Evolutionary conservation across 2,329 filamentous ascomycete species (phyloP), one percentile per base, ranked within the genome.

Genomic region (Xylariaceae sp.): DNA sequence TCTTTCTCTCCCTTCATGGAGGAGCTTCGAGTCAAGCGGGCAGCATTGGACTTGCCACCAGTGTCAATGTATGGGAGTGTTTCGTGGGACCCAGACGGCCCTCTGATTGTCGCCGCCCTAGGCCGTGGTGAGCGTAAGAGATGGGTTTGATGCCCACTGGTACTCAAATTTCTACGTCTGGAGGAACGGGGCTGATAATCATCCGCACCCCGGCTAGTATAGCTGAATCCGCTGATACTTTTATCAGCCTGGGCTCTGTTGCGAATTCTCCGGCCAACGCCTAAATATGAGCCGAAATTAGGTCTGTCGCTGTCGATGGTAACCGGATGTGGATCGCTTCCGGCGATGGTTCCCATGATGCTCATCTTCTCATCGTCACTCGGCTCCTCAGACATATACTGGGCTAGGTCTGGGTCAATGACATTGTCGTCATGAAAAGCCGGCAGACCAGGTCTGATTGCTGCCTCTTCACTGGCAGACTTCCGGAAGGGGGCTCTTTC

Each of bases 401-500:
- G 89, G 4, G 92, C 93, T 56, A 99, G 78, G 69, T 99, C 94
- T 1, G 94, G 94, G 71, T 99, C 94, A 66, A 99, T 97, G 66
- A 99, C 96, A 70, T 94, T 97, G 77, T 99, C 94, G 70, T 94
- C 92, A 72, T 99, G 94, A 67, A 99, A 97, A n/a, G 92, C 92
- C 13, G 92, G 88, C 41, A 96, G 81, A 48, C 86, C 85, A 6
- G 84, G 78, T 64, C 86, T 88, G 63, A 82, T 85, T 3, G 80
- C 77, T 52, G 81, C 76, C 60, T 92, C 88, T 55, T 95, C 85
- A 8, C 78, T 85, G 15, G 81, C 78, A 9, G 86, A 81, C 60
- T 88, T 88, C 57, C 92, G 90, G 66, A 97, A 97, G 0, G 94
- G 94, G 0, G 90, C 93, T 59, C 90, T 83, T 62, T 97, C 90